Conservation (phyloP, 345 rosid genomes). For the Lepidium africanum region DNA sequence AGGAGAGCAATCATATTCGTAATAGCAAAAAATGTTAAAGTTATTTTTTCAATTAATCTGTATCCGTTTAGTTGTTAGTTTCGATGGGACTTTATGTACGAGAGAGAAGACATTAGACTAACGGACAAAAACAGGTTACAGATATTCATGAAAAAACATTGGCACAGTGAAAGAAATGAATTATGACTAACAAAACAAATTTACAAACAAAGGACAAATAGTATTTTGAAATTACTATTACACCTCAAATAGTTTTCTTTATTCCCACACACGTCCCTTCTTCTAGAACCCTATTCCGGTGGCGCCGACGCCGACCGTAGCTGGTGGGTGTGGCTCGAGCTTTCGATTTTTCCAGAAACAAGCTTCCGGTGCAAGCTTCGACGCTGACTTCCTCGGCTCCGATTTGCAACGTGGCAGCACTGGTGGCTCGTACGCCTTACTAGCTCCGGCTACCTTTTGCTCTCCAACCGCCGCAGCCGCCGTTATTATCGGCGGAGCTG, state of each 20-base stretch:
- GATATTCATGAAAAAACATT: slow-evolving; percentile 12
- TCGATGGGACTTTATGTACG: slow-evolving; percentile 21
- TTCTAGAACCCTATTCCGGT: slow-evolving; percentile 68
- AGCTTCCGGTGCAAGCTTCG: slow-evolving; percentile 64
- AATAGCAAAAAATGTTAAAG: background rate
- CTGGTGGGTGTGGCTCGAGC: slow-evolving; percentile 70
- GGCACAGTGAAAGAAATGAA: slow-evolving; percentile 16
- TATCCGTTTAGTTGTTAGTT: slow-evolving; percentile 15
- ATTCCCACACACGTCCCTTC: background rate
- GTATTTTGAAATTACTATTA: slow-evolving; percentile 16
- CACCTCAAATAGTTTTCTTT: slow-evolving; percentile 19
- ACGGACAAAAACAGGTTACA: slow-evolving; percentile 16
- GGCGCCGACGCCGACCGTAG: slow-evolving; percentile 55
- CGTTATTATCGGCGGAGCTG: slow-evolving; percentile 38
- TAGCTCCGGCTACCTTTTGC: slow-evolving; percentile 45
- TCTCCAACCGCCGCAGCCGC: slow-evolving; percentile 38
- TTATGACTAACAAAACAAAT: slow-evolving; percentile 23
- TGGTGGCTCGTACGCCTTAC: slow-evolving; percentile 53
- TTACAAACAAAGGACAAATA: slow-evolving; percentile 31
- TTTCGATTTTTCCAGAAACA: slow-evolving; percentile 91
- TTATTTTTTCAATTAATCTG: background rate
- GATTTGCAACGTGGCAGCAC: slow-evolving; percentile 84
- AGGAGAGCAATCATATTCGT: too few species aligned
- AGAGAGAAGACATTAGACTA: slow-evolving; percentile 24
- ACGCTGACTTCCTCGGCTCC: slow-evolving; percentile 69